Evolutionary conservation across 768 basidiomycete species (phyloP), one percentile per base, ranked within the genome.

Genomic region (Lactarius evosmus): DNA sequence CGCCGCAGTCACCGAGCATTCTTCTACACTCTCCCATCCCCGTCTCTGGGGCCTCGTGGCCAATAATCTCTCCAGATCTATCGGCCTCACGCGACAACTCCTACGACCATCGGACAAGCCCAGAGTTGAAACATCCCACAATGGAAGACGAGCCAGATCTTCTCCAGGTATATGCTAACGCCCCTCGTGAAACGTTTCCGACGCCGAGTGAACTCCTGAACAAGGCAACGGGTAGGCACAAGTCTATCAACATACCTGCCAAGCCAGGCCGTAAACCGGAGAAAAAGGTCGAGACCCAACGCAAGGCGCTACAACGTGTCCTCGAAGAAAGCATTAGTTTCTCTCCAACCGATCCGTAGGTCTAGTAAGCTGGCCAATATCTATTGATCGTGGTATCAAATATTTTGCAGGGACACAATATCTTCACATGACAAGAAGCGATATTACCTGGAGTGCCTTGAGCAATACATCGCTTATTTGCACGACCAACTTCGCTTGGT

Each of bases 361-460:
- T 77, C 0, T 34, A n/a, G n/a, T n/a, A 30, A 0, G 44, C 57
- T 36, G 19, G n/a, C 46, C 11, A 32, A 38, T 40, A 40, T 33
- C 27, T 29, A 25, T 41, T n/a, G 52, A 56, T 36, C 44, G 61
- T 34, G 38, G 59, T 41, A 7, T 62, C 57, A 49, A 61, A n/a
- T 50, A 22, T 11, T 32, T 12, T 16, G 16, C 60, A 87, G 86
- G 1, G 88, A 89, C 56, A 79, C 79, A n/a, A 89, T 91, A 60
- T 86, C 88, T 3, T 88, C 87, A 7, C 88, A 91, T 69, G 88
- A 90, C 69, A 89, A 89, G 70, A 89, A 89, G 69, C 76, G 88
- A 2, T 80, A 85, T 69, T 89, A 90, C 69, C 79, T 90, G 27
- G 87, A 88, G 68, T 87, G 85, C 67, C 74, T 91, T 7, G 88